These are phyloP conservation scores for Vicia sativa DNA, from an alignment of 306 rosid genomes.

Conservation along the genomic window DNA sequence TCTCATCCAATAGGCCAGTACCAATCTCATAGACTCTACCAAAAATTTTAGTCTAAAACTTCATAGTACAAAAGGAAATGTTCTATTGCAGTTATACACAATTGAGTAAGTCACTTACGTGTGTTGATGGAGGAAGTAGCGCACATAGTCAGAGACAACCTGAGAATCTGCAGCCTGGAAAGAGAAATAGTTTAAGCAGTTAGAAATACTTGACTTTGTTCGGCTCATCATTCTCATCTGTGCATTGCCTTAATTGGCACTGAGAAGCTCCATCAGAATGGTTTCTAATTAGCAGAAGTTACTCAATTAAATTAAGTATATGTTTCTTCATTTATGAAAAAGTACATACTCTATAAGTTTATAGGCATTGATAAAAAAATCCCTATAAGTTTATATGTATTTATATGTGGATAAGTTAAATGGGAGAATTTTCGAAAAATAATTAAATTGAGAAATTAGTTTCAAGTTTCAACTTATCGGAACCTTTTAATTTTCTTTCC, in stretches of 20 bases:
- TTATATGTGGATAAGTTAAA: no score
- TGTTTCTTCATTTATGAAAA: neutral
- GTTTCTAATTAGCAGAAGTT: neutral
- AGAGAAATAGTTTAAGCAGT: conserved; percentile 5
- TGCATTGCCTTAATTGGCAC: neutral
- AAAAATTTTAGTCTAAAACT: conserved; percentile 18
- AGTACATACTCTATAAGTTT: neutral
- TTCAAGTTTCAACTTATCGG: no score
- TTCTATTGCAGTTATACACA: neutral
- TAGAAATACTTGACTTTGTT: neutral
- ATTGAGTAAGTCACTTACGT: conserved; percentile 56
- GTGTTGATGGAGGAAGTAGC: conserved; percentile 91
- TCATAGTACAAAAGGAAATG: conserved; percentile 8
- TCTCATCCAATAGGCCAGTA: no score
- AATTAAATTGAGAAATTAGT: neutral
- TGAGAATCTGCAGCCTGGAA: conserved; percentile 97
- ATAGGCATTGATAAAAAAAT: no score
- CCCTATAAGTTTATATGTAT: no score
- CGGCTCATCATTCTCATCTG: neutral
- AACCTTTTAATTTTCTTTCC: no score
- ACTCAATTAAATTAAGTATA: neutral
- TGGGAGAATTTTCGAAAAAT: no score
- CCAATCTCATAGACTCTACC: no score
- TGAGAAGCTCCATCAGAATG: neutral
- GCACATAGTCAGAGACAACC: conserved; percentile 88